Conservation (phyloP, 176 grass and related monocot species). For the Luzula sylvatica region DNA sequence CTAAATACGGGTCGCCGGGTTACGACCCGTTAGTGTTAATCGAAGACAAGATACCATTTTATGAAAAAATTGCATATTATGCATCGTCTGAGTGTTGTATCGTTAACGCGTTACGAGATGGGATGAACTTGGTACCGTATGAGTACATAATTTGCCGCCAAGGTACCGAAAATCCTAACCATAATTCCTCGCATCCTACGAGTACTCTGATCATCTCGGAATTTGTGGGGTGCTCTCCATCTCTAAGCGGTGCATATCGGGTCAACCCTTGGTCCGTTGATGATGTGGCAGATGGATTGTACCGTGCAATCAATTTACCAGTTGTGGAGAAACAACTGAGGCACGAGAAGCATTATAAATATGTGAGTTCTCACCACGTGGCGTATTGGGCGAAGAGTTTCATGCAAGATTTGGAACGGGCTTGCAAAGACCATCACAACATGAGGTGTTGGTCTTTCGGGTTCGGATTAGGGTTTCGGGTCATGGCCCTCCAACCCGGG, state of each 20-base stretch:
- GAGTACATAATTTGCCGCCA: conserved; percentile 75
- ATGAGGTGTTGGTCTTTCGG: conserved; percentile 60
- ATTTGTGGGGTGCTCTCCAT: conserved; percentile 80
- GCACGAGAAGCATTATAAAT: conserved; percentile 72
- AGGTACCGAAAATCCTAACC: conserved; percentile 16
- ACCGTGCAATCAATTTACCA: conserved; percentile 34
- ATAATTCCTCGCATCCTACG: conserved; percentile 12
- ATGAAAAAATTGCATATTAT: conserved; percentile 71
- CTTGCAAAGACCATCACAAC: conserved; percentile 66
- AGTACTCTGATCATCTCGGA: conserved; percentile 79
- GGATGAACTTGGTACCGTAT: conserved; percentile 82
- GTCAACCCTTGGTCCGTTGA: conserved; percentile 82
- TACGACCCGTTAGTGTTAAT: conserved; percentile 70
- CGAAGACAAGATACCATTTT: conserved; percentile 52
- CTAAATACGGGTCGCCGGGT: conserved; percentile 34
- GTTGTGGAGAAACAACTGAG: conserved; percentile 43
- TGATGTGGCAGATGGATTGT: conserved; percentile 65
- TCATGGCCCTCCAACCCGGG: conserved; percentile 59
- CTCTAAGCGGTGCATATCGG: conserved; percentile 74
- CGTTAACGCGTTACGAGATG: conserved; percentile 79
- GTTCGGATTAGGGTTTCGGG: conserved; percentile 67
- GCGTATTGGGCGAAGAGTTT: conserved; percentile 71
- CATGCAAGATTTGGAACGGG: conserved; percentile 54
- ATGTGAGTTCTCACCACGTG: conserved; percentile 57
- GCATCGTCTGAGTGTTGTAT: conserved; percentile 72